These are phyloP conservation scores for Cadophora sp. DNA, from an alignment of 2,329 filamentous ascomycete species.

Conservation along the genomic window DNA sequence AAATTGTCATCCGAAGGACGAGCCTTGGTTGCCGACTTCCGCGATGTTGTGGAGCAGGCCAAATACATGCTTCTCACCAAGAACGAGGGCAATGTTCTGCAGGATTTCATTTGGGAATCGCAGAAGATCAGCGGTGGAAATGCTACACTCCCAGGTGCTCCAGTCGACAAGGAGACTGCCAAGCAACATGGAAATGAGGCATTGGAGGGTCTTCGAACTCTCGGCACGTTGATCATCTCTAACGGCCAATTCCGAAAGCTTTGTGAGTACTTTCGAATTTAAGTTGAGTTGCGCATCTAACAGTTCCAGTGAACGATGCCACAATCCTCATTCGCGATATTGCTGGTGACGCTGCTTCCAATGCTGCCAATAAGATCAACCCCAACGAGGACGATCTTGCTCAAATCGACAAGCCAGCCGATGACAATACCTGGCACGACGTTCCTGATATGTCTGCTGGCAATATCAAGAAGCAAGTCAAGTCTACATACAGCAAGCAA, in stretches of 20 bases:
- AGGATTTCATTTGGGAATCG: slow-evolving; percentile 97
- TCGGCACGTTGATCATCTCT: slow-evolving; percentile 88
- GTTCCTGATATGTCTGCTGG: slow-evolving; percentile 77
- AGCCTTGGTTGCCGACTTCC: slow-evolving; percentile 77
- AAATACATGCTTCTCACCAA: slow-evolving; percentile 88
- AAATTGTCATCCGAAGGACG: slow-evolving; percentile 85
- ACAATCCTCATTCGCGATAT: slow-evolving; percentile 86
- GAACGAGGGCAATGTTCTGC: slow-evolving; percentile 91
- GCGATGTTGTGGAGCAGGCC: slow-evolving; percentile 81
- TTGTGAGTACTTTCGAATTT: slow-evolving; percentile 19
- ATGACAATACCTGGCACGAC: slow-evolving; percentile 94
- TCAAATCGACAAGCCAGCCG: slow-evolving; percentile 82
- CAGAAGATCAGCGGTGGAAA: slow-evolving; percentile 72
- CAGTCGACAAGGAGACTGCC: slow-evolving; percentile 77
- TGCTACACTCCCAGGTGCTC: slow-evolving; percentile 66
- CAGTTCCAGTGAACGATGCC: slow-evolving; percentile 71
- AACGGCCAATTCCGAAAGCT: slow-evolving; percentile 74
- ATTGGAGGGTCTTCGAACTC: slow-evolving; percentile 82
- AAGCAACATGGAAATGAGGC: slow-evolving; percentile 85
- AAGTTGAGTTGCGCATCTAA: neutral
- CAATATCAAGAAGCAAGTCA: slow-evolving; percentile 71
- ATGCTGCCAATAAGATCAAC: slow-evolving; percentile 75
- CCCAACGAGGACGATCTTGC: slow-evolving; percentile 78
- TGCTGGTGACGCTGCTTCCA: slow-evolving; percentile 85
- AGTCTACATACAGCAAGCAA: slow-evolving; percentile 61